Evolutionary conservation across 345 rosid species (phyloP), one percentile per base, ranked within the genome.

Genomic region (Sapria himalayana): DNA sequence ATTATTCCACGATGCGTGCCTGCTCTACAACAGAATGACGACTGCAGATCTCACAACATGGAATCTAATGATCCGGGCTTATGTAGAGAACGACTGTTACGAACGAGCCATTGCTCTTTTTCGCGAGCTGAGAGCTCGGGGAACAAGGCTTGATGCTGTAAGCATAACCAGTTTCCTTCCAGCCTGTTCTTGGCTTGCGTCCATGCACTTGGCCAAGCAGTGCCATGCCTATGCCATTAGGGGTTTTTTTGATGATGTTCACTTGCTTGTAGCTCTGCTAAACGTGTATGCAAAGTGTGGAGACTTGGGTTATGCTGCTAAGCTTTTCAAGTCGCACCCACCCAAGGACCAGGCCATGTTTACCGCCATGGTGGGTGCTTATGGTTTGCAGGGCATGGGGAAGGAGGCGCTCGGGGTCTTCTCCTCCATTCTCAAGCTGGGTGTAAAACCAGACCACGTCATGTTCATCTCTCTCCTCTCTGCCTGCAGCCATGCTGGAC

Each of bases 261-360:
- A 45, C 33, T 58, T 84, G 52, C 61, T 61, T 36, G 92, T 70
- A 21, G 65, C 89, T 57, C 58, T 84, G 47, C 34, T 76, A 45
- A 77, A 84, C 56, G 63, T 61, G 46, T 84, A 84, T 59, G 81
- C 95, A 15, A 84, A 84, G 70, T 73, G 85, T 52, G 89, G 95
- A 46, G 54, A 64, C 57, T 48, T 72, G 60, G 50, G 43, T 43
- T 54, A 46, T 54, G 77, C 95, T 25, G 61, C 25, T 45, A 69
- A 61, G 50, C 61, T 84, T 52, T 84, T 84, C 52, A 47, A 49
- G 37, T 70, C 58, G 31, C 61, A 60, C 48, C 60, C 51, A 11
- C 49, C 42, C 14, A 84, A 61, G 55, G 95, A 84, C 70, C 67
- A 79, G 37, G 66, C 76, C 35, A 62, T 66, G 63, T 79, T 71